Evolutionary conservation across 495 filamentous ascomycete genomes (phyloP).

Genomic region (Aspergillus bridgeri): DNA sequence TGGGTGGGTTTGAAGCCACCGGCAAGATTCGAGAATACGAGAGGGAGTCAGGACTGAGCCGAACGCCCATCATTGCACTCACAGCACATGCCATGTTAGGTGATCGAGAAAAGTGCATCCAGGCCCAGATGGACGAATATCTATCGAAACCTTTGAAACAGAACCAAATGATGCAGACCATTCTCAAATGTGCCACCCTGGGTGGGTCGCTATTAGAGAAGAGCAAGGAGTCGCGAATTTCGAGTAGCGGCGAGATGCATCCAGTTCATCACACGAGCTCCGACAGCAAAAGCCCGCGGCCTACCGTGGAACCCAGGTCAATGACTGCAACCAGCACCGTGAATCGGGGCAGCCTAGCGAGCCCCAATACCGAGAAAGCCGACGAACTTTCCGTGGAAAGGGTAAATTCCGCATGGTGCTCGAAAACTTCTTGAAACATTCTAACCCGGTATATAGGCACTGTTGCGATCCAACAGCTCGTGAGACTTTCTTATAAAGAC

Average conservation of each 20-base stretch:
- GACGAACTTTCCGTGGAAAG: slow-evolving; percentile 67
- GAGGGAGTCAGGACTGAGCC: slow-evolving; percentile 64
- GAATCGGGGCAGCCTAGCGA: slow-evolving; percentile 50
- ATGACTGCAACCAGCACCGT: slow-evolving; percentile 62
- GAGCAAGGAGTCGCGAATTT: slow-evolving; percentile 56
- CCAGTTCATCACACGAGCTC: slow-evolving; percentile 33
- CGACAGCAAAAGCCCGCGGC: slow-evolving; percentile 37
- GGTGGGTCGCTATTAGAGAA: slow-evolving; percentile 83
- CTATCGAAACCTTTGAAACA: slow-evolving; percentile 97
- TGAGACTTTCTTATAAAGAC: slow-evolving; percentile 21
- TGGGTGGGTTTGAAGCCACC: slow-evolving; percentile 98
- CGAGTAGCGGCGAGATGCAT: slow-evolving; percentile 52
- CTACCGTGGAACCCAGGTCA: slow-evolving; percentile 51
- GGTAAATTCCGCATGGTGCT: slow-evolving; percentile 47
- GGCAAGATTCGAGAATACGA: slow-evolving; percentile 96
- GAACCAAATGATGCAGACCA: slow-evolving; percentile 97
- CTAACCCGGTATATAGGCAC: slow-evolving; percentile 25
- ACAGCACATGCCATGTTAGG: slow-evolving; percentile 99
- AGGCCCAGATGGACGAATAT: slow-evolving; percentile 99
- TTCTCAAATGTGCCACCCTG: slow-evolving; percentile 90
- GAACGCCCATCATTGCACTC: slow-evolving; percentile 94
- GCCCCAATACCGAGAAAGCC: slow-evolving; percentile 58
- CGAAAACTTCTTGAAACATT: slow-evolving; percentile 6
- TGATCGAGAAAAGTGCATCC: slow-evolving; percentile 96
- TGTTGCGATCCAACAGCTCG: slow-evolving; percentile 43